Conservation (phyloP, 2,329 filamentous ascomycete species). For the Apiospora saccharicola region DNA sequence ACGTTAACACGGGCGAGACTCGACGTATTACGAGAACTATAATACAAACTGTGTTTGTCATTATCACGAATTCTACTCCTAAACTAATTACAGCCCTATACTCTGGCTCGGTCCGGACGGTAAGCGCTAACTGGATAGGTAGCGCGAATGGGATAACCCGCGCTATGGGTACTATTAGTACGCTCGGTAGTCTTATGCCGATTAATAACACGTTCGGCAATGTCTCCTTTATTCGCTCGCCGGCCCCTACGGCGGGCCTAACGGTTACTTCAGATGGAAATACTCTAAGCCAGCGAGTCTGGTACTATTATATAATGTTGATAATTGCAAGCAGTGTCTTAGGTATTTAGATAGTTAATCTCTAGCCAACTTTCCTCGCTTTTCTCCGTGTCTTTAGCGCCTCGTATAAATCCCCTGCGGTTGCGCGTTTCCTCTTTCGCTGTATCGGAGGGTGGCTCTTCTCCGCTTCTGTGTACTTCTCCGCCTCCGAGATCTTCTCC, state of each 20-base stretch:
- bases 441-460: neutral
- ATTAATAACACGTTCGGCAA: too few species aligned
- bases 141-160: too few species aligned
- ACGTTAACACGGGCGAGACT: neutral
- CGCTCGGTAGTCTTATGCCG: too few species aligned
- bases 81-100: neutral
- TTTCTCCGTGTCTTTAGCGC: neutral
- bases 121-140: too few species aligned
- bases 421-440: neutral
- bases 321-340: neutral
- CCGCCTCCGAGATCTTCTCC: too few species aligned
- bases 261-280: too few species aligned
- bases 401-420: neutral
- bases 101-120: too few species aligned
- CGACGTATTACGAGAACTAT: neutral
- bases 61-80: neutral
- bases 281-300: too few species aligned
- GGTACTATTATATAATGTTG: neutral
- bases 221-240: too few species aligned
- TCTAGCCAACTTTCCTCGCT: neutral
- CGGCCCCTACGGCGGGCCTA: too few species aligned
- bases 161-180: too few species aligned
- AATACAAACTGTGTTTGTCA: conserved; percentile 3
- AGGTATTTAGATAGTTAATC: neutral
- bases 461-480: neutral